Base-by-base conservation (phyloP, 1,284 basidiomycete species). In the Trichosporon sp. region DNA sequence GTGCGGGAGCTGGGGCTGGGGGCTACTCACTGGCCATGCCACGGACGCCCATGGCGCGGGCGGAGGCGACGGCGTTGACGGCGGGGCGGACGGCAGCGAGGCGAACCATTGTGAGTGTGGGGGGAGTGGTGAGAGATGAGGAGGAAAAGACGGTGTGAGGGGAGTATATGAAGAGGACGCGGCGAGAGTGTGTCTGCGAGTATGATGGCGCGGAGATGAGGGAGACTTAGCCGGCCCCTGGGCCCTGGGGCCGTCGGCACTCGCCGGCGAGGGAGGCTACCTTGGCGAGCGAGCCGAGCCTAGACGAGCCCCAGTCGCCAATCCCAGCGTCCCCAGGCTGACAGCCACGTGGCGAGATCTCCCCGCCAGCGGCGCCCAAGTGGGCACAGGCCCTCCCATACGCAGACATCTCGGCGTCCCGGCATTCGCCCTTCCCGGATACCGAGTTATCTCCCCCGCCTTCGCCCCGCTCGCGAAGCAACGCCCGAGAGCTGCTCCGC, bases 1-100 rank as follows among this genome's bases (percentile, higher is more conserved):
- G n/a, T 12, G 38, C 18, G 35, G 38, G 18, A 18, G 35, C 12
- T 29, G 13, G 38, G 9, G 18, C 35, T n/a, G 42, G 18, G 62
- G 35, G 1, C n/a, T 38, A 65, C 69, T 70, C 64, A 70, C 69
- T 72, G 25, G 71, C 71, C 71, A 72, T 72, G 62, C 66, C 56
- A 69, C 71, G 60, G 25, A 56, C 27, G 53, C 13, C 51, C 32
- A 31, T 44, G 12, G 62, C 62, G 70, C 70, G 70, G 51, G 62
- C 42, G 60, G 23, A n/a, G 7, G 44, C 23, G 32, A 60, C 44
- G 23, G 56, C 68, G 29, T 42, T n/a, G 34, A 58, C 68, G 47
- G 63, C 23, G 62, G 70, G 70, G 29, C 70, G 70, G 65, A 71
- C 56, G 35, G 65, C 56, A n/a, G 56, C 56, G 25, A 60, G 32